Evolutionary conservation across 768 basidiomycete species (phyloP).

Genomic region (Agaricus bisporus): DNA sequence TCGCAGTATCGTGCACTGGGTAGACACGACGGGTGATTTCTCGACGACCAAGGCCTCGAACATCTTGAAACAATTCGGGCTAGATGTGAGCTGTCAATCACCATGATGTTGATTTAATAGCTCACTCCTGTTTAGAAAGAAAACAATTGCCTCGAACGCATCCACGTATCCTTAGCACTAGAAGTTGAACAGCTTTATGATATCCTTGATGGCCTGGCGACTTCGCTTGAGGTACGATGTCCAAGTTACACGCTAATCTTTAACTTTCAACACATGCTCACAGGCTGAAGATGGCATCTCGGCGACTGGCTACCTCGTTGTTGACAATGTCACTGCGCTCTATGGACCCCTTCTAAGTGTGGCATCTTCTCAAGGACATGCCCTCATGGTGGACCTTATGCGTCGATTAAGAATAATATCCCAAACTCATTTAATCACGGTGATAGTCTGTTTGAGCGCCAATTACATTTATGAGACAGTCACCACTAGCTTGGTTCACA

Average conservation of each 20-base stretch:
- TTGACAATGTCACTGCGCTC: constrained; percentile 63
- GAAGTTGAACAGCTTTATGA: constrained; percentile 49
- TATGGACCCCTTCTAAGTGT: constrained; percentile 58
- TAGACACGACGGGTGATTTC: constrained; percentile 70
- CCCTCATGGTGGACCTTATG: constrained; percentile 69
- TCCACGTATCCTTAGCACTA: constrained; percentile 54
- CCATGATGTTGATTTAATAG: neutral
- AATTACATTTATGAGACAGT: neutral
- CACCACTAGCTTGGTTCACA: constrained; percentile 18
- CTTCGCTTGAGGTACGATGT: constrained; percentile 17
- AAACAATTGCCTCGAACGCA: constrained; percentile 39
- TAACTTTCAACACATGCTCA: neutral
- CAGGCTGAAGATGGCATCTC: constrained; percentile 1
- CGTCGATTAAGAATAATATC: constrained; percentile 49
- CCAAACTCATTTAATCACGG: constrained; percentile 33
- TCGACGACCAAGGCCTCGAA: constrained; percentile 40
- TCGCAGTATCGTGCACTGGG: constrained; percentile 50
- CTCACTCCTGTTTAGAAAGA: constrained; percentile 16
- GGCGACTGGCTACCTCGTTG: constrained; percentile 42
- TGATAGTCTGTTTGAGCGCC: constrained; percentile 42
- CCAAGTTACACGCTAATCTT: neutral
- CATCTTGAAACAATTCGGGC: constrained; percentile 22
- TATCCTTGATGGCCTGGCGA: constrained; percentile 39
- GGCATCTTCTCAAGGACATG: constrained; percentile 69
- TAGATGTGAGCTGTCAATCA: constrained; percentile 13